These are phyloP conservation scores for Heracleum sosnowskyi DNA, from an alignment of 129 eudicot genomes.

Conservation along the genomic window DNA sequence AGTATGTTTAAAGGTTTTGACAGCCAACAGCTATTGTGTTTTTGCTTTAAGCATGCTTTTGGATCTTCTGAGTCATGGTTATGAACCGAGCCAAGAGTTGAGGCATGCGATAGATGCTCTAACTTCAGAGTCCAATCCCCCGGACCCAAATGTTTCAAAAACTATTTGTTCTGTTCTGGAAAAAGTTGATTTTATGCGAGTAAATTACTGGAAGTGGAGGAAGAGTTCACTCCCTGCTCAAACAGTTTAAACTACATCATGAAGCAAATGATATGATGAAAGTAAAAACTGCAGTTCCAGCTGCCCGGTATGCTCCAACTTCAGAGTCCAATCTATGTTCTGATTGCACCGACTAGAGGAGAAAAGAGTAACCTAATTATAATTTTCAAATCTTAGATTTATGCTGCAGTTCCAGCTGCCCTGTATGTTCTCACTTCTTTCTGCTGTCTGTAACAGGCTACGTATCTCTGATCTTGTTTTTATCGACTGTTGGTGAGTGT, in stretches of 20 bases:
- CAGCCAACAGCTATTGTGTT: conserved; percentile 23
- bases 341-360: not conserved
- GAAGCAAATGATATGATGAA: not conserved
- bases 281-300: no score
- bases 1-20: conserved; percentile 59
- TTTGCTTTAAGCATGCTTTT: conserved; percentile 72
- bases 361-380: not conserved
- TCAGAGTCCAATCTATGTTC: not conserved
- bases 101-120: conserved; percentile 44
- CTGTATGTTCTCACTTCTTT: not conserved
- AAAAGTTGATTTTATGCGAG: conserved; percentile 61
- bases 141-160: conserved; percentile 21
- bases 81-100: conserved; percentile 55
- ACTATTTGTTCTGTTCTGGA: conserved; percentile 63
- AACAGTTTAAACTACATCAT: conserved; percentile 10
- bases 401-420: not conserved
- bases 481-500: no score
- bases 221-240: conserved; percentile 33
- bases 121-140: conserved; percentile 28
- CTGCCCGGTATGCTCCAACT: no score
- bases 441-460: no score
- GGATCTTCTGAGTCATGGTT: conserved; percentile 67
- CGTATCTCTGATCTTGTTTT: no score
- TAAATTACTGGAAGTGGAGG: conserved; percentile 91
- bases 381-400: not conserved